Evolutionary conservation across 768 basidiomycete genomes (phyloP), one percentile per base, ranked within the genome.

Genomic region (Grammothele lineata): DNA sequence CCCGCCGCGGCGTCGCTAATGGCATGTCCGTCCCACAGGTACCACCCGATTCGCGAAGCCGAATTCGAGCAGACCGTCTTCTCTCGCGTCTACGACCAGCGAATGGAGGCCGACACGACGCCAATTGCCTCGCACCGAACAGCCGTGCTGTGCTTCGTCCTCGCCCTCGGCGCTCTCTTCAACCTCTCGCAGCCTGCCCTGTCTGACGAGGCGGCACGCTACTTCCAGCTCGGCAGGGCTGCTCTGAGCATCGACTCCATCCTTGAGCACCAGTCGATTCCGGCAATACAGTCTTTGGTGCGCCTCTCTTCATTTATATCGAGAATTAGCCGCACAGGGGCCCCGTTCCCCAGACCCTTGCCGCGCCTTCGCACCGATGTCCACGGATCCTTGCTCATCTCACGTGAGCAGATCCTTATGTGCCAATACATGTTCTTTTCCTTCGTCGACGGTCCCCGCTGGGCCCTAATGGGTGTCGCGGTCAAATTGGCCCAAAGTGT

Each of bases 401-500:
- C 51, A 51, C 50, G 53, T 58, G 53, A 30, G 24, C 52, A 85
- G 83, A 61, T 85, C 11, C 59, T 85, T 38, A 83, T 72, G 69
- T 71, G 66, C 42, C 72, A 73, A 51, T 74, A 63, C 49, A 72
- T 74, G 71, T 73, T 73, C 48, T 59, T 67, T 40, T 64, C 69
- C n/a, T 67, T 70, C 53, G 66, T 71, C 53, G 79, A 79, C 41
- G 75, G 75, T 21, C 76, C 81, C 22, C 70, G 83, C 52, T 86
- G 84, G 84, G 75, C 80, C 22, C 64, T 81, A 41, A 83, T 85
- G 81, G 84, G 84, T 38, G 70, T 86, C 24, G 76, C 78, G 18
- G 80, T 83, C 22, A 86, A 86, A 63, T 63, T 85, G 54, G 80
- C 82, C 43, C 81, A 83, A 59, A 81, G 81, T 65, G 83, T 85